phyloP scores from a whole-genome alignment of 140 eudicot genomes.

The Ambrosia hybrid region DNA sequence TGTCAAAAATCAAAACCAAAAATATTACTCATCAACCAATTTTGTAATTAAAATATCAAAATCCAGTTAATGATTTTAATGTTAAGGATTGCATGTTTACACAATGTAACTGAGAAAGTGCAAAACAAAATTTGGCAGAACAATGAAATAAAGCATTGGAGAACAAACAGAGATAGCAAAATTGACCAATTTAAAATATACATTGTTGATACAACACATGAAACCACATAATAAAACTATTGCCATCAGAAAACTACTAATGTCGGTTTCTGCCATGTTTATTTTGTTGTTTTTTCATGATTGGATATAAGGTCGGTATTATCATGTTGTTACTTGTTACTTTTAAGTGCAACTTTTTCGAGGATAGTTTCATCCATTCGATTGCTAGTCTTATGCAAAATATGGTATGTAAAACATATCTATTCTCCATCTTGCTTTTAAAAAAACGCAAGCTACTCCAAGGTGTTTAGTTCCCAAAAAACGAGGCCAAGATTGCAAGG shows the following conservation, averaged over 20 bases:
- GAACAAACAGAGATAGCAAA: too few relatives aligned
- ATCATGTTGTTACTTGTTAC: neutral
- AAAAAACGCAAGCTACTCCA: too few relatives aligned
- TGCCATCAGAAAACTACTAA: neutral
- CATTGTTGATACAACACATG: too few relatives aligned
- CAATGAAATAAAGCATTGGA: too few relatives aligned
- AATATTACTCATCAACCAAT: conserved; percentile 14
- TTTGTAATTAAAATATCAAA: neutral
- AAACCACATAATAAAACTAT: neutral
- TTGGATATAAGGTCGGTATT: neutral
- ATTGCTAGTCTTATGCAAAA: neutral
- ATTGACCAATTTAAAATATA: too few relatives aligned
- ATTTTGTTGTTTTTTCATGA: neutral
- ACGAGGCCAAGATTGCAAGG: neutral
- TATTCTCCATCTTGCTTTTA: conserved; percentile 1
- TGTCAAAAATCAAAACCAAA: conserved; percentile 25
- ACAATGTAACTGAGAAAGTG: too few relatives aligned
- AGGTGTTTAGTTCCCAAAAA: too few relatives aligned
- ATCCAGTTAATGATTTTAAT: neutral
- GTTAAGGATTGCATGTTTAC: too few relatives aligned
- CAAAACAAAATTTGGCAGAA: too few relatives aligned
- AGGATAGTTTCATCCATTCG: neutral
- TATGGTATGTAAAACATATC: neutral
- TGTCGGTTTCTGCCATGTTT: neutral
- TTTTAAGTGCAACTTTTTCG: neutral